Base-by-base conservation (phyloP, 208 protist genomes). In the Leptomonas pyrrhocoris region DNA sequence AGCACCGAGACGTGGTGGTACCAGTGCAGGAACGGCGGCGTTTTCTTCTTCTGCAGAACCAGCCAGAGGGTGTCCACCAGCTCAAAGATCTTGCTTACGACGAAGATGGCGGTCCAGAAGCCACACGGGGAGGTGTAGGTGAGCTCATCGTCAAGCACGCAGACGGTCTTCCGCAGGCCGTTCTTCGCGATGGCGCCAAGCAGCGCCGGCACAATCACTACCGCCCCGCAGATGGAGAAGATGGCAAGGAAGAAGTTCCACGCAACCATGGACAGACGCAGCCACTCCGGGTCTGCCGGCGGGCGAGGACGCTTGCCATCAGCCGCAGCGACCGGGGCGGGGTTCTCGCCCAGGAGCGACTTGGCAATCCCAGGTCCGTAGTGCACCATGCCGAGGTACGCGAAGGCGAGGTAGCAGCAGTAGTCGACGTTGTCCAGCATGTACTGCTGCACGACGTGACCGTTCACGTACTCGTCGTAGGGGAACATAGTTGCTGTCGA, bases 1-100 rank as follows among this genome's bases (percentile, higher is more conserved):
- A 90, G 76, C 18, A 89, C 92, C 27, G 91, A 90, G 21, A 93
- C 83, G 86, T 98, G 96, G 81, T 98, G 96, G 60, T 92, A 96
- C 90, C 92, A 96, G 28, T 86, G 85, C 27, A 94, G 69, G 79
- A 96, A 96, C 19, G 86, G 81, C 34, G 94, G n/a, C n/a, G n/a
- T 68, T n/a, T 80, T 69, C 79, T 94, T 88, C 23, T 80, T 80
- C 18, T 34, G 80, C 72, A 94, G 68, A 7, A 96, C 67, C 16
- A 96, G 77, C 50, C 95, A 96, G 49, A 86, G 70, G 8, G 92
- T 96, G 81, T 94, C 88, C 38, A 90, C 68, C 56, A 96, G 88
- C 75, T 96, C 92, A 1, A 89, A 89, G 36, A 91, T 65, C 60
- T 96, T 96, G 23, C 84, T 92, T 58, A 94, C 76, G 57, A 85